phyloP scores from a whole-genome alignment of 176 grass and related monocot species.

The Metroxylon sagu region DNA sequence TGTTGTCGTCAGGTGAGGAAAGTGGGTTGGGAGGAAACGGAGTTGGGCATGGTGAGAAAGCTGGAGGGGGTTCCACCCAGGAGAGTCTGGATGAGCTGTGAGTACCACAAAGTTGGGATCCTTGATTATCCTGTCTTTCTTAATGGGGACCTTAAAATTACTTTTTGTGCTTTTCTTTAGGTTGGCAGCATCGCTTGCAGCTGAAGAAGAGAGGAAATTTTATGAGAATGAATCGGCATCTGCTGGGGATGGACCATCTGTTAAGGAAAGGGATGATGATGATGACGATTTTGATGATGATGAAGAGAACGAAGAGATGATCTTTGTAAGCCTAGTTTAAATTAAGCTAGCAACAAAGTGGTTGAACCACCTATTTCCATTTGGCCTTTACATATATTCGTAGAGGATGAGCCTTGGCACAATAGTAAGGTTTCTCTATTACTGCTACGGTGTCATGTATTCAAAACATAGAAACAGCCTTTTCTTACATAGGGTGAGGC shows the following conservation, averaged over 20 bases:
- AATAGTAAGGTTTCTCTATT: too few species aligned
- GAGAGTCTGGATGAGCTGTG: slow-evolving; percentile 90
- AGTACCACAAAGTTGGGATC: slow-evolving; percentile 8
- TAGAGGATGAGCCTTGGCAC: too few species aligned
- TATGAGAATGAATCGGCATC: slow-evolving; percentile 52
- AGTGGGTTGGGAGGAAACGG: slow-evolving; percentile 17
- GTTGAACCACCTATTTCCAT: too few species aligned
- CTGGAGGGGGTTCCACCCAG: slow-evolving; percentile 13
- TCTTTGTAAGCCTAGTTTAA: slow-evolving; percentile 48
- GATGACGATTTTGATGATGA: slow-evolving; percentile 35
- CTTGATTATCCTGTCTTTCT: too few species aligned
- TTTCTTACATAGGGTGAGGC: too few species aligned
- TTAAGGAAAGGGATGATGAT: slow-evolving; percentile 40
- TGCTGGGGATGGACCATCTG: slow-evolving; percentile 27
- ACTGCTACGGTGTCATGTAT: too few species aligned
- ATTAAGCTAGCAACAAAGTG: too few species aligned
- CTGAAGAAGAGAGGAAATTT: slow-evolving; percentile 57
- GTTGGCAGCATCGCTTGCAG: slow-evolving; percentile 33
- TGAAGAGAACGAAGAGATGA: slow-evolving; percentile 50
- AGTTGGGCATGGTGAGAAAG: slow-evolving; percentile 9
- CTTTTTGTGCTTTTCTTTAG: slow-evolving; percentile 22
- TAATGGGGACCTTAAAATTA: background rate
- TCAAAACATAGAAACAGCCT: too few species aligned
- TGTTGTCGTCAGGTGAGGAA: background rate
- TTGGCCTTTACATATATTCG: too few species aligned